Conservation (phyloP, 345 rosid genomes). For the Boechera stricta region DNA sequence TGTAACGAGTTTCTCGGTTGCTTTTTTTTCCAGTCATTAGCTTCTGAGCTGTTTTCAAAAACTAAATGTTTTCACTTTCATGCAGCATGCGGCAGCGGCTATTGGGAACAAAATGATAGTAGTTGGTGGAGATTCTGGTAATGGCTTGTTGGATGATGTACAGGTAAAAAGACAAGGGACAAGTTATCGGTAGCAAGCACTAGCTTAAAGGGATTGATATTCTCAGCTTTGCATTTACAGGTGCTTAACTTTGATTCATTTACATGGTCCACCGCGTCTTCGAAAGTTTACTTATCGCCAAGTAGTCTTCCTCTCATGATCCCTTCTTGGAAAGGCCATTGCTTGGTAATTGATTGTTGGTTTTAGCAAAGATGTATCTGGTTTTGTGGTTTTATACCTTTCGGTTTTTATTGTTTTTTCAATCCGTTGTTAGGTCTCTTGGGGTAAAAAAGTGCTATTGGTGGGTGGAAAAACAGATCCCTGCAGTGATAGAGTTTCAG, state of each 20-base stretch:
- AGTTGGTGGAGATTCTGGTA: slow-evolving; percentile 93
- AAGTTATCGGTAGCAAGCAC: neutral
- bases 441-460: slow-evolving; percentile 89
- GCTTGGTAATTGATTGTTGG: slow-evolving; percentile 64
- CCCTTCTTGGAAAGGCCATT: slow-evolving; percentile 96
- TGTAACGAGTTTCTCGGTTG: slow-evolving; percentile 48
- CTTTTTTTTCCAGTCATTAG: neutral
- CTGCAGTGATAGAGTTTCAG: slow-evolving; percentile 78
- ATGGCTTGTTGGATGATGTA: slow-evolving; percentile 86
- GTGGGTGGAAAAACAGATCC: slow-evolving; percentile 97
- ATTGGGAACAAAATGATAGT: slow-evolving; percentile 95
- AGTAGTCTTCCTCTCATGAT: slow-evolving; percentile 92
- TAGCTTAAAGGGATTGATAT: slow-evolving; percentile 11
- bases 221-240: slow-evolving; percentile 45
- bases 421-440: slow-evolving; percentile 64
- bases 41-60: slow-evolving; percentile 14
- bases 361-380: slow-evolving; percentile 15
- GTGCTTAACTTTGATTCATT: slow-evolving; percentile 82
- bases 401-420: slow-evolving; percentile 1
- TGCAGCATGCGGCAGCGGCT: slow-evolving; percentile 89
- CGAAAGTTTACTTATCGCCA: slow-evolving; percentile 91
- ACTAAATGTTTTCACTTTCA: slow-evolving; percentile 15
- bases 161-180: slow-evolving; percentile 58
- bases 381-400: neutral
- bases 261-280: slow-evolving; percentile 82